Conservation (phyloP, 2,329 filamentous ascomycete species). For the Dichotomopilus funicola region DNA sequence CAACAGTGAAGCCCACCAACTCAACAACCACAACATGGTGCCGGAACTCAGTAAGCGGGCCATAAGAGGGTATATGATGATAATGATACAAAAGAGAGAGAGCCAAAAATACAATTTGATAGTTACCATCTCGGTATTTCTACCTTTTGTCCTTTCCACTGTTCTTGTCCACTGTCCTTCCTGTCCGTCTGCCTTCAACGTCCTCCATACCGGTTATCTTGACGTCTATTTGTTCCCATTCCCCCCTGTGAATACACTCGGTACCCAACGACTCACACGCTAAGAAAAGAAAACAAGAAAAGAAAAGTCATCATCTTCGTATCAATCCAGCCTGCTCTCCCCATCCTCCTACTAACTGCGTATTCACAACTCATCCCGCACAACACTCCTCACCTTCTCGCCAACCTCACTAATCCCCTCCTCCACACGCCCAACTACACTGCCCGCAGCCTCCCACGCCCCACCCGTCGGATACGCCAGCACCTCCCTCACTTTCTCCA, state of each 20-base stretch:
- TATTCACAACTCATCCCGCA: constrained; percentile 38
- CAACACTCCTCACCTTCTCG: constrained; percentile 37
- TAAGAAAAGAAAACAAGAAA: too few species aligned
- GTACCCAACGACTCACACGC: too few species aligned
- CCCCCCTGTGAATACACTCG: too few species aligned
- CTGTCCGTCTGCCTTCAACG: too few species aligned
- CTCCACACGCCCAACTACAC: constrained; percentile 34
- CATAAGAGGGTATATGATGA: constrained; percentile 15
- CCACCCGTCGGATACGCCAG: too few species aligned
- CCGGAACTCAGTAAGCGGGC: background rate
- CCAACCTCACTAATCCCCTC: constrained; percentile 31
- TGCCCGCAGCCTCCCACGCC: constrained; percentile 25
- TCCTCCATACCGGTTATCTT: too few species aligned
- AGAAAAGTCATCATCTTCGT: background rate
- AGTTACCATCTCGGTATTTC: background rate
- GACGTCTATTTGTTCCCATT: too few species aligned
- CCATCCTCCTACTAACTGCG: background rate
- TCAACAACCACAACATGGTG: background rate
- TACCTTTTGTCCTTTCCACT: too few species aligned
- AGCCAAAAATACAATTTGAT: constrained; percentile 8
- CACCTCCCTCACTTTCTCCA: constrained; percentile 27
- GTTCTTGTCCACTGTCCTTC: too few species aligned
- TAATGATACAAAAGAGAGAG: constrained; percentile 13
- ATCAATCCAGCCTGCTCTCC: too few species aligned
- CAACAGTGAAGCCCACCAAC: background rate